phyloP scores from a whole-genome alignment of 257 asterid genomes.

The Primulina eburnea region DNA sequence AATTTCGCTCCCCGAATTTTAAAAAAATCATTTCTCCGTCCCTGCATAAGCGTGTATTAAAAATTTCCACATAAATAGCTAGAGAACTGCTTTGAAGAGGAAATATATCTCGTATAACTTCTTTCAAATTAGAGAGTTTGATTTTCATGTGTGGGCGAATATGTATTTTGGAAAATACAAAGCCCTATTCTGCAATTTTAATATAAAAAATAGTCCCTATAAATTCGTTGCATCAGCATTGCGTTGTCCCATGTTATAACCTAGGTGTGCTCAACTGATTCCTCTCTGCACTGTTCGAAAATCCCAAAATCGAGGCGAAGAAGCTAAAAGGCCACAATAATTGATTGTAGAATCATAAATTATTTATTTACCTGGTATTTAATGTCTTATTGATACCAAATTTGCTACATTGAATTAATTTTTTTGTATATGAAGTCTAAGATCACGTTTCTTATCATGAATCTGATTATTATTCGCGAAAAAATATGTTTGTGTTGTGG shows the following conservation, averaged over 20 bases:
- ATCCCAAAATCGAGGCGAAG: background rate
- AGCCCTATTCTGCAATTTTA: conserved; percentile 28
- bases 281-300: conserved; percentile 2
- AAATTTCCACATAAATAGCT: no score
- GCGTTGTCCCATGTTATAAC: background rate
- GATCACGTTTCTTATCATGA: background rate
- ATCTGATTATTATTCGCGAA: background rate
- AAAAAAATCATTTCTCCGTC: no score
- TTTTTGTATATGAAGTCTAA: background rate
- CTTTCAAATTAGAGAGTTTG: no score
- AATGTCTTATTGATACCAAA: background rate
- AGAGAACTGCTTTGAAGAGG: no score
- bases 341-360: background rate
- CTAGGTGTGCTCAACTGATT: background rate
- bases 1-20: no score
- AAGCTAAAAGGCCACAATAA: background rate
- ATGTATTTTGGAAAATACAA: background rate
- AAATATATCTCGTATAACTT: no score
- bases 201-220: conserved; percentile 25
- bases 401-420: background rate
- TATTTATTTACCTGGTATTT: background rate
- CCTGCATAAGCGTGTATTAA: no score
- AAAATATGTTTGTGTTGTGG: background rate
- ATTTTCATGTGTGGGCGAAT: no score
- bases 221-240: conserved; percentile 26